Conservation (phyloP, 2,329 filamentous ascomycete species). For the Phialocephala sp. region DNA sequence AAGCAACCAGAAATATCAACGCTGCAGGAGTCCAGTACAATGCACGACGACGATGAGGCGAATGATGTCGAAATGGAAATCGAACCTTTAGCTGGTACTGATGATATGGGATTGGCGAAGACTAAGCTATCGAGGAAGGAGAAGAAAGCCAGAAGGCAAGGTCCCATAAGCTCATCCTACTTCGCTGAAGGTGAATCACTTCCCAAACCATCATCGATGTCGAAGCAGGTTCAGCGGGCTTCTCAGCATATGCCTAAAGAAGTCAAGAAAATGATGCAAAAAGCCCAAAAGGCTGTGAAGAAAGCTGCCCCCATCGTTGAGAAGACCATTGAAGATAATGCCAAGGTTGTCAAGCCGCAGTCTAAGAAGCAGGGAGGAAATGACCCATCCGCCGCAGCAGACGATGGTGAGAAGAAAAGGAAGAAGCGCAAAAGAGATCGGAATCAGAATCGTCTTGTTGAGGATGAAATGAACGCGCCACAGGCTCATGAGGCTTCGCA, state of each 20-base stretch:
- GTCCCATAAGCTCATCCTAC: neutral
- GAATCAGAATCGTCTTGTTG: constrained; percentile 34
- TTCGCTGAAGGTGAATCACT: neutral
- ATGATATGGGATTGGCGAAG: neutral
- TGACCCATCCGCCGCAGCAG: neutral
- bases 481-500: neutral
- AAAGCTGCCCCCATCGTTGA: neutral
- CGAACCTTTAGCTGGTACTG: neutral
- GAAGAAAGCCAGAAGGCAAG: constrained; percentile 6
- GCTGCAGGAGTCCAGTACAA: neutral
- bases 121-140: constrained; percentile 6
- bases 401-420: constrained; percentile 15
- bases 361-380: constrained; percentile 1
- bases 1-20: neutral
- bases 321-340: constrained; percentile 2
- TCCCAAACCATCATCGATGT: neutral
- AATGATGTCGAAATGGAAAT: neutral
- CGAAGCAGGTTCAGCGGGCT: neutral
- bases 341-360: constrained; percentile 1
- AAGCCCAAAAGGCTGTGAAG: constrained; percentile 6
- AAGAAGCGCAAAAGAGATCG: constrained; percentile 34
- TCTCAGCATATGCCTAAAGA: neutral
- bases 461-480: constrained; percentile 8
- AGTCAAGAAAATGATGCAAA: constrained; percentile 3
- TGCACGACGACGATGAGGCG: neutral